These are phyloP conservation scores for Pyracantha coccinea DNA, from an alignment of 331 rosid genomes.

Conservation along the genomic window DNA sequence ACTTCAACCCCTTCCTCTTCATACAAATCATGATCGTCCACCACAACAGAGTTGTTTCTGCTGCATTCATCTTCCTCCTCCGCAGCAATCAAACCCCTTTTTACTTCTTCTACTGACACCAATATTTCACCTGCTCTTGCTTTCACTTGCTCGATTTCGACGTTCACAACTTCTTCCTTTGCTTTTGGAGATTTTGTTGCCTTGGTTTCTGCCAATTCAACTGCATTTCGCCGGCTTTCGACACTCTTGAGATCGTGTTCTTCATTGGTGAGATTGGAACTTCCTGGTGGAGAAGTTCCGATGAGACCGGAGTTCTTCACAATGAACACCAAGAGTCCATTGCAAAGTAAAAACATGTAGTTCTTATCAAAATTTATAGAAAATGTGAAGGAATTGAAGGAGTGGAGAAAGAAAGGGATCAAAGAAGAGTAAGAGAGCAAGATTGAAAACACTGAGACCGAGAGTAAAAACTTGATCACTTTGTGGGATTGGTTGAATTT, in stretches of 20 bases:
- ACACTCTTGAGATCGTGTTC: neutral
- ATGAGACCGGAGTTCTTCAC: slow-evolving; percentile 33
- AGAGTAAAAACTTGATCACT: slow-evolving; percentile 24
- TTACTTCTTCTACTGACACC: neutral
- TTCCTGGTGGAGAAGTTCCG: slow-evolving; percentile 12
- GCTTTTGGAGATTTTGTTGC: neutral
- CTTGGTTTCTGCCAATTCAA: neutral
- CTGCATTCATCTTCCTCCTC: slow-evolving; percentile 12
- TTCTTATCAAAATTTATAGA: slow-evolving; percentile 35
- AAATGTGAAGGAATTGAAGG: slow-evolving; percentile 9
- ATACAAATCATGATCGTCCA: neutral
- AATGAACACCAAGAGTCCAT: slow-evolving; percentile 50
- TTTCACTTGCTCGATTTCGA: neutral
- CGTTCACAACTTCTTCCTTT: neutral
- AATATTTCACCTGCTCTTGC: neutral
- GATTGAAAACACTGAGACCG: slow-evolving; percentile 15
- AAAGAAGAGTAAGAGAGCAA: slow-evolving; percentile 12
- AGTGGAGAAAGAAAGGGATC: slow-evolving; percentile 5
- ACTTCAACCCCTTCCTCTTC: neutral
- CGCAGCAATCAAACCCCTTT: neutral
- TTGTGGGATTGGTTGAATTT: slow-evolving; percentile 4
- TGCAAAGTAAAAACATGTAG: slow-evolving; percentile 60
- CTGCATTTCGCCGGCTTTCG: neutral
- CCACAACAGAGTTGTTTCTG: neutral
- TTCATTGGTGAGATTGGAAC: neutral